These are phyloP conservation scores for Heracleum sosnowskyi DNA, from an alignment of 129 eudicot species.

Conservation along the genomic window DNA sequence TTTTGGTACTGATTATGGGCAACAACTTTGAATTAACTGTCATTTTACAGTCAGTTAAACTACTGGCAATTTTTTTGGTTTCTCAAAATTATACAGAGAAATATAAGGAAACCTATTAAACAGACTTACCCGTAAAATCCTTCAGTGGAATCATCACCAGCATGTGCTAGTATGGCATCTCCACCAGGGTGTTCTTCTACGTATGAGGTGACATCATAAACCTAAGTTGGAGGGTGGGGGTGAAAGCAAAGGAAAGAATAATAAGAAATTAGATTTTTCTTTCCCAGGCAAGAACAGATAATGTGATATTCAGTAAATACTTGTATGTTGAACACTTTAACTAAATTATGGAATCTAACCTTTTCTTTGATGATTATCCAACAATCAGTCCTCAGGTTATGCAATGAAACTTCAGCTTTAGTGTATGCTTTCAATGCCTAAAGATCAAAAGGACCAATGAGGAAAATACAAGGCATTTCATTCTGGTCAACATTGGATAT, in stretches of 20 bases:
- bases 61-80: no score
- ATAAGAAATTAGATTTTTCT: not conserved
- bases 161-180: slow-evolving; percentile 86
- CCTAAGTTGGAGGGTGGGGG: slow-evolving; percentile 24
- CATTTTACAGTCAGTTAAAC: no score
- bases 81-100: no score
- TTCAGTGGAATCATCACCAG: slow-evolving; percentile 88
- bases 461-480: not conserved
- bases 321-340: no score
- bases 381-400: slow-evolving; percentile 84
- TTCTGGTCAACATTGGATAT: not conserved
- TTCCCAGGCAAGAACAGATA: not conserved
- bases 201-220: slow-evolving; percentile 84
- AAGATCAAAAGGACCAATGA: not conserved
- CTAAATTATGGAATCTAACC: slow-evolving; percentile 25
- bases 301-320: not conserved
- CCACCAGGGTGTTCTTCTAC: slow-evolving; percentile 99
- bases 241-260: no score
- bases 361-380: slow-evolving; percentile 94
- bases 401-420: slow-evolving; percentile 68
- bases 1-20: no score
- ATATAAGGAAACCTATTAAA: no score
- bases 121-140: slow-evolving; percentile 72
- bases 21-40: no score
- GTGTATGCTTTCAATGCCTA: slow-evolving; percentile 49